Evolutionary conservation across 345 rosid genomes (phyloP).

Genomic region (Noccaea bulbosa): DNA sequence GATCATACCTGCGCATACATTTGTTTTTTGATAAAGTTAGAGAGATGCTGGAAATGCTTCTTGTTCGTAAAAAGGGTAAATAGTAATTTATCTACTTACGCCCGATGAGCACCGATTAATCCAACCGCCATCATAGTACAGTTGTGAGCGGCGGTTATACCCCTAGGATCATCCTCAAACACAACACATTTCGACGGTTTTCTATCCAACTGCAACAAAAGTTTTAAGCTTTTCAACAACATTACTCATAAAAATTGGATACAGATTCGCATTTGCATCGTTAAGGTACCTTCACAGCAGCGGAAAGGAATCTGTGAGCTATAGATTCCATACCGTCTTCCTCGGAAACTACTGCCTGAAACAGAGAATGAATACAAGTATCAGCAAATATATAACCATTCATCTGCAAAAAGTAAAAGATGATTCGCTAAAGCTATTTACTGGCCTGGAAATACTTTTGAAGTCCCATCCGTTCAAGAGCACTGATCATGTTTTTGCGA

Average conservation of each 20-base stretch:
- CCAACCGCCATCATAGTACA: constrained; percentile 99
- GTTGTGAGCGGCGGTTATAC: constrained; percentile 91
- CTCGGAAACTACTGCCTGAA: constrained; percentile 84
- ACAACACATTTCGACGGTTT: constrained; percentile 95
- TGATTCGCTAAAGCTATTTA: constrained; percentile 21
- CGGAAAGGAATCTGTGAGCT: constrained; percentile 91
- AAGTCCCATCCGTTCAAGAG: constrained; percentile 76
- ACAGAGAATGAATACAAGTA: constrained; percentile 18
- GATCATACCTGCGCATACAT: constrained; percentile 67
- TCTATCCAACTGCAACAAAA: constrained; percentile 72
- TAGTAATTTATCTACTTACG: constrained; percentile 53
- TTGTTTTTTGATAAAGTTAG: constrained; percentile 24
- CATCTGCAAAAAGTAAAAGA: neutral
- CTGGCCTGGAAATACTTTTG: constrained; percentile 85
- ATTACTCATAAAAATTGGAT: constrained; percentile 6
- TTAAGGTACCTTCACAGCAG: constrained; percentile 78
- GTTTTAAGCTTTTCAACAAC: constrained; percentile 5
- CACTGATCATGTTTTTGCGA: constrained; percentile 70
- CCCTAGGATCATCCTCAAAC: constrained; percentile 93
- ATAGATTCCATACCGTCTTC: constrained; percentile 99
- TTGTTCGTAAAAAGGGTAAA: neutral
- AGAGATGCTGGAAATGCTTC: neutral
- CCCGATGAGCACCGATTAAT: constrained; percentile 83
- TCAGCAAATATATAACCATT: constrained; percentile 9
- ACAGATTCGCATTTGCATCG: constrained; percentile 3